Base-by-base conservation (phyloP, 2,329 filamentous ascomycete genomes). In the Monosporascus sp. region DNA sequence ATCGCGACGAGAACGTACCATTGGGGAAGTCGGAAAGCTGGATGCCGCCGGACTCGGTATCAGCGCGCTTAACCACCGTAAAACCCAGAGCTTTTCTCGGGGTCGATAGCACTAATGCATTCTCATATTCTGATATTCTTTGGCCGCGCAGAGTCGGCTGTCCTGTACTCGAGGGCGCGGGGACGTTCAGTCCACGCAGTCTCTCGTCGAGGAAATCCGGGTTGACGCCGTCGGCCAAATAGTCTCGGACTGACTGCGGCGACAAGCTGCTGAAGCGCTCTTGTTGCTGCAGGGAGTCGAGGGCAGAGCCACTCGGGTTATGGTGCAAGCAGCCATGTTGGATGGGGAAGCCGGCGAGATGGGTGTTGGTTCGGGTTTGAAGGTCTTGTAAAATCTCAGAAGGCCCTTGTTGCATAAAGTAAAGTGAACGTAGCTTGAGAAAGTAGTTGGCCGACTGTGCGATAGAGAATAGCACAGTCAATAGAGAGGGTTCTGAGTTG, bases 21-120 rank as follows among this genome's bases (percentile, higher is more conserved):
- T 96, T 96, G 6, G 93, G 91, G 58, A 96, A 85, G 58, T 83
- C 75, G 38, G 70, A 65, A 43, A 84, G 70, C 55, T 76, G 75
- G 17, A 71, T 65, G 44, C 77, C 71, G 45, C 68, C 66, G 11
- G 67, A 70, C 15, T 63, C 63, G 45, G 70, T 58, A 52, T 70
- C 71, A 44, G 69, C 63, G 56, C 76, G 75, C 68, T 78, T 81
- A 52, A 77, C 70, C 53, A 84, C 76, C 65, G 78, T 80, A 68
- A 85, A 84, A 50, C 74, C 79, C 53, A 77, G 65, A 31, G 74
- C 69, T 56, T 79, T 76, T 63, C 71, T 75, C 3, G 75, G 71
- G 15, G 73, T 71, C 11, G 68, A 72, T 17, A 74, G 74, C 17
- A 74, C 75, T 58, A 80, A 66, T 35, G 82, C 82, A 67, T 80